Conservation (phyloP, 2,329 filamentous ascomycete species). For the Plenodomus lindquistii region DNA sequence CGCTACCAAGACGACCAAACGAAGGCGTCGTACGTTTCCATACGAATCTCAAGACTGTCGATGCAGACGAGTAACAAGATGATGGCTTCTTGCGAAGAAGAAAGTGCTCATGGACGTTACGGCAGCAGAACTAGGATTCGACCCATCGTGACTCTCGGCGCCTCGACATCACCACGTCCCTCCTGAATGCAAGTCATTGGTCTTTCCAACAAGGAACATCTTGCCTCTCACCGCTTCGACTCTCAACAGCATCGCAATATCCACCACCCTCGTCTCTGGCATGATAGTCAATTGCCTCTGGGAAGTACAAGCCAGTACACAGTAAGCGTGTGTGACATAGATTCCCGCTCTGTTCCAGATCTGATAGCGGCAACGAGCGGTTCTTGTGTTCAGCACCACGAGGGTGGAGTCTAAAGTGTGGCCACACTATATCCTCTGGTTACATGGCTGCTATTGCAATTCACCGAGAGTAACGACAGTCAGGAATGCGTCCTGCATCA, state of each 20-base stretch:
- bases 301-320: slow-evolving; percentile 2
- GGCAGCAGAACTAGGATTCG: background rate
- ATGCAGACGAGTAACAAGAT: background rate
- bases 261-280: background rate
- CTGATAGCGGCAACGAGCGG: slow-evolving; percentile 9
- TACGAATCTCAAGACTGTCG: background rate
- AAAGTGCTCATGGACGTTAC: background rate
- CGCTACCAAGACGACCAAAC: background rate
- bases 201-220: background rate
- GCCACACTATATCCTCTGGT: background rate
- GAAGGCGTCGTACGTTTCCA: background rate
- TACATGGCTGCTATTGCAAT: background rate
- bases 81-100: background rate
- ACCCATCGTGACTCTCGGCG: background rate
- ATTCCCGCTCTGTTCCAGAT: slow-evolving; percentile 21
- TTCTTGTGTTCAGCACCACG: background rate
- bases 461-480: background rate
- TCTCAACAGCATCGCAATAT: background rate
- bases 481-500: background rate
- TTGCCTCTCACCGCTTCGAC: background rate
- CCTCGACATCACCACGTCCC: background rate
- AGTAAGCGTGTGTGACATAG: slow-evolving; percentile 9
- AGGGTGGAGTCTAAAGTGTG: background rate
- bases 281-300: background rate
- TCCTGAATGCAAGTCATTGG: background rate